Conservation (phyloP, 768 basidiomycete genomes). For the Phylloporus arenicola region DNA sequence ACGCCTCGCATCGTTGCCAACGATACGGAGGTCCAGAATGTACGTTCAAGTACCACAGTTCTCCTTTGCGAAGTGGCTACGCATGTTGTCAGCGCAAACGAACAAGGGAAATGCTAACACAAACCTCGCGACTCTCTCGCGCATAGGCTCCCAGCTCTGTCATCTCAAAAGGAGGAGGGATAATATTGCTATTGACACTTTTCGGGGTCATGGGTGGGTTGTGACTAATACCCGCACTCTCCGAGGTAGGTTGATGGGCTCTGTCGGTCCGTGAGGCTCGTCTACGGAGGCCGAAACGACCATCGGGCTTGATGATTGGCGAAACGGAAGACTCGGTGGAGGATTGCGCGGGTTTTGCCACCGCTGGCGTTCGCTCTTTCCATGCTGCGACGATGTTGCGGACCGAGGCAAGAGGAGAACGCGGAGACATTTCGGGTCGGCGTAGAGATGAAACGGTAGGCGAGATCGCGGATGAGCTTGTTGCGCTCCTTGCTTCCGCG, state of each 20-base stretch:
- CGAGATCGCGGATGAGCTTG: slow-evolving; percentile 24
- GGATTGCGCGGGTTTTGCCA: slow-evolving; percentile 29
- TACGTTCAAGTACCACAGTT: slow-evolving; percentile 90
- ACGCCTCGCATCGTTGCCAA: slow-evolving; percentile 79
- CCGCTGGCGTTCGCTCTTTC: slow-evolving; percentile 66
- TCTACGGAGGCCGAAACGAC: slow-evolving; percentile 32
- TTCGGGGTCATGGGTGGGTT: slow-evolving; percentile 23
- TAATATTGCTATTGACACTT: slow-evolving; percentile 29
- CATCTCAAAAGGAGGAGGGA: slow-evolving; percentile 44
- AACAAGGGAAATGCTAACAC: slow-evolving; percentile 4
- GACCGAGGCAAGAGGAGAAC: slow-evolving; percentile 68
- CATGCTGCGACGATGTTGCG: slow-evolving; percentile 75
- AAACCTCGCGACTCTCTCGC: slow-evolving; percentile 41
- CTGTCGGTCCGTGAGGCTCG: slow-evolving; percentile 26
- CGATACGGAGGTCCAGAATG: slow-evolving; percentile 73
- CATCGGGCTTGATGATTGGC: slow-evolving; percentile 26
- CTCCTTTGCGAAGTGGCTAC: slow-evolving; percentile 83
- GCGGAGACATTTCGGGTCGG: slow-evolving; percentile 59
- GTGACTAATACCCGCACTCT: slow-evolving; percentile 3
- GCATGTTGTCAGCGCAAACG: slow-evolving; percentile 6
- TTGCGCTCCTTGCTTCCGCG: slow-evolving; percentile 31
- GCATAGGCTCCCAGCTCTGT: slow-evolving; percentile 41
- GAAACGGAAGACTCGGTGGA: slow-evolving; percentile 38
- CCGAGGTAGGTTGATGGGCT: slow-evolving; percentile 10
- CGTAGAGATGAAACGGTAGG: slow-evolving; percentile 52